phyloP scores from a whole-genome alignment of 768 basidiomycete species.

The Suillus decipiens region DNA sequence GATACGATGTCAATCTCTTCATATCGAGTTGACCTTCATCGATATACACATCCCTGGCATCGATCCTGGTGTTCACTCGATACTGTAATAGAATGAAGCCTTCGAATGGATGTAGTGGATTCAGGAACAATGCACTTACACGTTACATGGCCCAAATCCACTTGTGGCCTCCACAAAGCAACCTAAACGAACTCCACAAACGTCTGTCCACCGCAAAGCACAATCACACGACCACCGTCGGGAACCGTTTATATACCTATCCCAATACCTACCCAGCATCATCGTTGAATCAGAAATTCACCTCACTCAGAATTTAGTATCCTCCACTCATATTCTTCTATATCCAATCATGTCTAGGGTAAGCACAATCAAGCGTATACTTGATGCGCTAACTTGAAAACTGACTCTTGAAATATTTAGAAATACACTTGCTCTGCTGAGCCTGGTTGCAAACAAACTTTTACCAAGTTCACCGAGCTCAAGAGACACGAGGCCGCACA shows the following conservation, averaged over 20 bases:
- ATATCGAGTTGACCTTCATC: neutral
- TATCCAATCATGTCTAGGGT: neutral
- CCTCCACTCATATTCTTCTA: neutral
- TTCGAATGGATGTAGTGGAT: too few species aligned
- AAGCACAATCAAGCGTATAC: neutral
- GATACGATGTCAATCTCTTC: neutral
- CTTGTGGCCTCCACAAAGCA: neutral
- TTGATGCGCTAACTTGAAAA: neutral
- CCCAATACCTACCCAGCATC: too few species aligned
- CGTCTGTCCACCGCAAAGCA: neutral
- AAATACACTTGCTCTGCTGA: conserved; percentile 13
- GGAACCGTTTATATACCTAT: neutral
- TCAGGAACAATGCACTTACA: too few species aligned
- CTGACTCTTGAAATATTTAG: conserved; percentile 12
- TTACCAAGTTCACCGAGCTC: conserved; percentile 12
- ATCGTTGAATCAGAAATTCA: too few species aligned
- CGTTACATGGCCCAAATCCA: neutral
- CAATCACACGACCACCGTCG: neutral
- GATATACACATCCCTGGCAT: neutral
- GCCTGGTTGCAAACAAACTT: conserved; percentile 11
- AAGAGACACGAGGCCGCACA: conserved; percentile 22
- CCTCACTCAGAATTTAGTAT: neutral
- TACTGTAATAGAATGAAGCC: neutral
- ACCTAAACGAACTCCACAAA: too few species aligned
- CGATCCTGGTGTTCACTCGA: too few species aligned